Evolutionary conservation across 78 protist genomes (phyloP).

Genomic region (Monocercomonoides exilis): DNA sequence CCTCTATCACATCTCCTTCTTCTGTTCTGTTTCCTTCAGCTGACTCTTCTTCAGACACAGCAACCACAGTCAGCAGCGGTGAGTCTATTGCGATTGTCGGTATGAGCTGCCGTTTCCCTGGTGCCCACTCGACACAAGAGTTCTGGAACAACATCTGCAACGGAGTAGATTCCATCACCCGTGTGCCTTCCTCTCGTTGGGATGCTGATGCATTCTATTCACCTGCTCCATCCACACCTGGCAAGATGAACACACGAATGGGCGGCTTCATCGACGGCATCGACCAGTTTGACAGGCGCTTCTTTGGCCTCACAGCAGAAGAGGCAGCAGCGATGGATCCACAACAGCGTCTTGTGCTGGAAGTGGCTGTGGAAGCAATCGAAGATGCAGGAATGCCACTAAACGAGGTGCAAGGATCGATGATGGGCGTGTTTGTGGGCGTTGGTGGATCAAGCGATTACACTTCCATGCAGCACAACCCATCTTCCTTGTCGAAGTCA

Average conservation of each 20-base stretch:
- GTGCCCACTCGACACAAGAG: neutral
- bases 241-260: neutral
- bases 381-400: constrained; percentile 32
- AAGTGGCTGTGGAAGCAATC: constrained; percentile 24
- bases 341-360: constrained; percentile 31
- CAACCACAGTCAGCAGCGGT: too few relatives aligned
- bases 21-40: too few relatives aligned
- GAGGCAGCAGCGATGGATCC: constrained; percentile 40
- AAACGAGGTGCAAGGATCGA: neutral
- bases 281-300: constrained; percentile 19
- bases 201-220: constrained; percentile 12
- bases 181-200: neutral
- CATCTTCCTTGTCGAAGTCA: neutral
- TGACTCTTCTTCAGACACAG: too few relatives aligned
- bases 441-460: constrained; percentile 25
- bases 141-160: constrained; percentile 17
- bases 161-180: constrained; percentile 5
- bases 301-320: constrained; percentile 8
- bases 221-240: neutral
- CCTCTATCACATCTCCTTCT: too few relatives aligned
- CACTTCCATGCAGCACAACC: neutral
- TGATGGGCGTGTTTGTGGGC: constrained; percentile 7
- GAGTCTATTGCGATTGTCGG: constrained; percentile 36
- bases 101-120: constrained; percentile 26
- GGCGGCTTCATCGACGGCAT: constrained; percentile 9